These are phyloP conservation scores for Hemisphaericaspora subhashii DNA, from an alignment of 1,139 yeast species.

Conservation along the genomic window DNA sequence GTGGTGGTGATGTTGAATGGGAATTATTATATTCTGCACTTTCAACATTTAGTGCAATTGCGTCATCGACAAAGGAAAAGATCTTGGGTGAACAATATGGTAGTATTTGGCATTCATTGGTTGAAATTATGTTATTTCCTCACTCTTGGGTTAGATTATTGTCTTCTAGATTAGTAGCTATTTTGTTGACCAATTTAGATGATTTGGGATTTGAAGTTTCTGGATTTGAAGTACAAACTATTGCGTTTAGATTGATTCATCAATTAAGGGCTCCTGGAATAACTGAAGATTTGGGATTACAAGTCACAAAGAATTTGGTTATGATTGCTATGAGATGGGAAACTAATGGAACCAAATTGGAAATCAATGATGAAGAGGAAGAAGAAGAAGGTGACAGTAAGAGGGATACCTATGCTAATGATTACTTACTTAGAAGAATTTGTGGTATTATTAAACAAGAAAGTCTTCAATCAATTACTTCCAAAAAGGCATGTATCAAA, in stretches of 20 bases:
- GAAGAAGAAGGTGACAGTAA: slow-evolving; percentile 22
- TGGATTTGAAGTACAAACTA: slow-evolving; percentile 53
- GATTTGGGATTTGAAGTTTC: slow-evolving; percentile 32
- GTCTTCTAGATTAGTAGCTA: slow-evolving; percentile 61
- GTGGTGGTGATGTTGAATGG: slow-evolving; percentile 55
- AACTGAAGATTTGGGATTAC: slow-evolving; percentile 62
- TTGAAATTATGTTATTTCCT: slow-evolving; percentile 69
- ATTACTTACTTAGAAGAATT: slow-evolving; percentile 62
- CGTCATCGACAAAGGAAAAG: slow-evolving; percentile 27
- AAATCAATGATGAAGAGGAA: slow-evolving; percentile 15
- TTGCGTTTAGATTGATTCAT: slow-evolving; percentile 68
- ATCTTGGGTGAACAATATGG: slow-evolving; percentile 33
- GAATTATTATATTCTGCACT: slow-evolving; percentile 71
- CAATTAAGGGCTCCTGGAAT: slow-evolving; percentile 81
- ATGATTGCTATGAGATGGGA: slow-evolving; percentile 67
- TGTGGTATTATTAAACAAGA: slow-evolving; percentile 70
- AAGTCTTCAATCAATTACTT: slow-evolving; percentile 45
- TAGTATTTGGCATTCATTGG: slow-evolving; percentile 52
- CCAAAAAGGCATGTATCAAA: slow-evolving; percentile 69
- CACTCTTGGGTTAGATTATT: slow-evolving; percentile 88
- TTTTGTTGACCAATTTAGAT: slow-evolving; percentile 45
- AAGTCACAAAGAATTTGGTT: slow-evolving; percentile 68
- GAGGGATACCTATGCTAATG: slow-evolving; percentile 44
- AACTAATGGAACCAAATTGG: slow-evolving; percentile 37
- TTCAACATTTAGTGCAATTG: slow-evolving; percentile 49